Percentiles rank a stretch among this genome's conserved stretches.
Evolutionary conservation across 345 rosid species (phyloP).

Genomic region (Lepidium aucheri): DNA sequence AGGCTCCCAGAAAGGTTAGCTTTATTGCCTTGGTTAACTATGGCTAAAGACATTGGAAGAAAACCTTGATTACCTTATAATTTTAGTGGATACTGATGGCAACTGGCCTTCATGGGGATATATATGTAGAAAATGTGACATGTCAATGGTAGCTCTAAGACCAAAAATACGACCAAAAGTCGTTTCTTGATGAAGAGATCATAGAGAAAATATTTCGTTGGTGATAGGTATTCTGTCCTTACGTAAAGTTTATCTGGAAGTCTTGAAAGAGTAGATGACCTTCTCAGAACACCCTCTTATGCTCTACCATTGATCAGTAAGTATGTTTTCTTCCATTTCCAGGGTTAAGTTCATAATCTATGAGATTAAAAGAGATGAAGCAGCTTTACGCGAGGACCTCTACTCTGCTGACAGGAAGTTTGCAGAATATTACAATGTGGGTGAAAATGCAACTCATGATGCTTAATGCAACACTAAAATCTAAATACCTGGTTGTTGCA

Average conservation of each 20-base stretch:
- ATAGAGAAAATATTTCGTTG: neutral
- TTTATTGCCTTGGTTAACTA: conserved; percentile 6
- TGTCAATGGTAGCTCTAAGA: neutral
- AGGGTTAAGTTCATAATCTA: conserved; percentile 93
- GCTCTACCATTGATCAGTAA: too few relatives aligned
- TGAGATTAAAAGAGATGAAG: conserved; percentile 93
- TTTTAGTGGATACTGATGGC: neutral
- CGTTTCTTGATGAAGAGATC: neutral
- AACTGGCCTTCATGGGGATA: neutral
- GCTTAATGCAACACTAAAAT: neutral
- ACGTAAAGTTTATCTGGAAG: neutral
- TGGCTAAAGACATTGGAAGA: neutral
- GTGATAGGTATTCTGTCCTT: neutral
- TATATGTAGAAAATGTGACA: neutral
- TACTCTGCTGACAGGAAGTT: conserved; percentile 90
- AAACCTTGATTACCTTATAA: neutral
- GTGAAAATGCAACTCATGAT: conserved; percentile 20
- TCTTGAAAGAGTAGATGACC: neutral
- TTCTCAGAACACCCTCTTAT: neutral
- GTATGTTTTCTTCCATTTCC: conserved; percentile 2
- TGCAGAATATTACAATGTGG: conserved; percentile 85
- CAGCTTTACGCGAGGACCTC: conserved; percentile 81
- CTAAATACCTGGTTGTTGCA: neutral
- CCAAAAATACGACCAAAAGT: neutral
- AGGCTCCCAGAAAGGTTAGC: conserved; percentile 92